A percentile compares a stretch with the other conserved stretches of the same genome.
Evolutionary conservation across 164 flowering plant genomes (phyloP).

Genomic region (Piper longum): DNA sequence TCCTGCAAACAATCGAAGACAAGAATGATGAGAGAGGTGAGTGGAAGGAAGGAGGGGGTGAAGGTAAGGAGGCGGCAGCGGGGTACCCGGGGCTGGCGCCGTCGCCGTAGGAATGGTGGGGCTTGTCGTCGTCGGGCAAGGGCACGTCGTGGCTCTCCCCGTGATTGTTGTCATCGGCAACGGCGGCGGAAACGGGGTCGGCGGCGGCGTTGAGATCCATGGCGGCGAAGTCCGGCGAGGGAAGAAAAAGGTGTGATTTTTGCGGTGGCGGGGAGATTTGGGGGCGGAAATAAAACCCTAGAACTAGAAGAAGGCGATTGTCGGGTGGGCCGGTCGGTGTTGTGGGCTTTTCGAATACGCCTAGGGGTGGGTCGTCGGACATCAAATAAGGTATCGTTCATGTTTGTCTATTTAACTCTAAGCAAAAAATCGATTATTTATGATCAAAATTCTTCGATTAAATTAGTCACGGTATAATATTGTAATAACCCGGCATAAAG

Average conservation of each 20-base stretch:
- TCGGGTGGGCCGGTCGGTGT: no score
- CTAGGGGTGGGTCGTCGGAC: no score
- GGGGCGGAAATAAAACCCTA: neutral
- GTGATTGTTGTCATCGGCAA: constrained; percentile 26
- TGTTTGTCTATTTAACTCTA: no score
- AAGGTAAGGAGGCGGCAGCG: neutral
- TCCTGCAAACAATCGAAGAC: constrained; percentile 33
- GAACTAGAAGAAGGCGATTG: neutral
- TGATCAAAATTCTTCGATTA: no score
- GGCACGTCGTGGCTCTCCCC: constrained; percentile 8
- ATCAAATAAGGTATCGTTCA: no score
- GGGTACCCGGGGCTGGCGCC: constrained; percentile 65
- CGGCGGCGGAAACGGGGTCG: constrained; percentile 7
- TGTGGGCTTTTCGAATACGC: no score
- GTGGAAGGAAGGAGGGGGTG: neutral
- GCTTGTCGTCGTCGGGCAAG: constrained; percentile 23
- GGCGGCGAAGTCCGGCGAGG: constrained; percentile 3
- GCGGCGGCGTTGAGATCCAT: constrained; percentile 19
- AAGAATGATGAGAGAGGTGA: neutral
- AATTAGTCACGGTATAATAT: no score
- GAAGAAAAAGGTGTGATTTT: neutral
- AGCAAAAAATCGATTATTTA: no score
- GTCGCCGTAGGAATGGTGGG: constrained; percentile 38
- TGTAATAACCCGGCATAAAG: no score
- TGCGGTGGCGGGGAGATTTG: neutral